A percentile compares a stretch with the other conserved stretches of the same genome.
These are phyloP conservation scores for Rhynchosporium graminicola DNA, from an alignment of 2,329 filamentous ascomycete species.

Conservation along the genomic window DNA sequence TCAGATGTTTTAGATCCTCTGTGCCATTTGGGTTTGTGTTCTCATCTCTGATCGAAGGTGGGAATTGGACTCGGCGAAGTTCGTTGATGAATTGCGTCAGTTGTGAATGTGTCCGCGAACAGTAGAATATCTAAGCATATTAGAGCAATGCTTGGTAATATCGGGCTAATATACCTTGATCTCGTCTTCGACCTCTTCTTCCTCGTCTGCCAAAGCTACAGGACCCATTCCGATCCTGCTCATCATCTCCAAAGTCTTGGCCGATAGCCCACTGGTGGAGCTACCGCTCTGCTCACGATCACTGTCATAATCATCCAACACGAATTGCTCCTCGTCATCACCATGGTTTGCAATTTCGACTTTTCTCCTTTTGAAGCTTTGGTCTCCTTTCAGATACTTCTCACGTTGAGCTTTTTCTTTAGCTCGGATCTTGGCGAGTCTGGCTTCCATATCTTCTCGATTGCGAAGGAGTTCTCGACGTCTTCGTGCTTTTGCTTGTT, in stretches of 20 bases:
- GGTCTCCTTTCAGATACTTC: conserved; percentile 47
- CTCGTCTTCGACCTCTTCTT: conserved; percentile 55
- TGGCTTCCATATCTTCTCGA: conserved; percentile 59
- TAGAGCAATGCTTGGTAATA: conserved; percentile 8
- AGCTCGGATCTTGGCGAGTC: conserved; percentile 56
- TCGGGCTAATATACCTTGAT: conserved; percentile 48
- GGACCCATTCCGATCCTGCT: conserved; percentile 50
- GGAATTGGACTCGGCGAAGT: conserved; percentile 61
- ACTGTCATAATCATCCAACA: conserved; percentile 69
- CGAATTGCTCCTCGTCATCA: conserved; percentile 57
- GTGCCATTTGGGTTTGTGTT: conserved; percentile 39
- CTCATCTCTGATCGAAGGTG: conserved; percentile 54
- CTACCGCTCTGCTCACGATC: conserved; percentile 51
- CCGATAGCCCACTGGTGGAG: conserved; percentile 52
- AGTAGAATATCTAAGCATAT: conserved; percentile 60
- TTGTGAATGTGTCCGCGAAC: conserved; percentile 73
- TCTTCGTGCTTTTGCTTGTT: conserved; percentile 59
- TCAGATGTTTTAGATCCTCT: conserved; percentile 66
- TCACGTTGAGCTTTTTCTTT: conserved; percentile 57
- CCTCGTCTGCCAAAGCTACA: conserved; percentile 43
- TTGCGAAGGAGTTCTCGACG: conserved; percentile 56
- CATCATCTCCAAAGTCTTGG: conserved; percentile 63
- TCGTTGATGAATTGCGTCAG: conserved; percentile 70
- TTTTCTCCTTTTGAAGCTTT: conserved; percentile 50
- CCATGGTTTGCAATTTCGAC: conserved; percentile 29